Base-by-base conservation (phyloP, 306 rosid genomes). In the Quercus dentata region DNA sequence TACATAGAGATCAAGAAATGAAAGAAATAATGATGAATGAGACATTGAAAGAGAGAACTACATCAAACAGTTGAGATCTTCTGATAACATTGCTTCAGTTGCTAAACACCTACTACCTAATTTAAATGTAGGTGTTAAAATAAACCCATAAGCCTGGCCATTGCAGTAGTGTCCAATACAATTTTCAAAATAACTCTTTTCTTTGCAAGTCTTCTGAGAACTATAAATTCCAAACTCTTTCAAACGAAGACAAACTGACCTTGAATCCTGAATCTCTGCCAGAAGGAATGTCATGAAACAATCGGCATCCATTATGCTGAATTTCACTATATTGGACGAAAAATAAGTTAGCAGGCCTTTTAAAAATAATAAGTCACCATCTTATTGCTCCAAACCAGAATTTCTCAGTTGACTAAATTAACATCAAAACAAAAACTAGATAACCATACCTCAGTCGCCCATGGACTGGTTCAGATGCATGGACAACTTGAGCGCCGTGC, bases 401-500 rank as follows among this genome's bases (percentile, higher is more conserved):
- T 18, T 61, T 11, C 72, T 33, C 21, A 30, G 52, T 20, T 57
- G 38, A 69, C 51, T 67, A 70, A 56, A 75, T 55, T 57, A 65
- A 54, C 70, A 65, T 76, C 30, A 41, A 33, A 59, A 76, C 67
- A 69, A 64, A 74, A 74, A 69, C 73, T 31, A 79, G 54, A 49
- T 49, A 31, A 19, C 73, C 51, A 52, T 85, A 93, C 98, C 99
- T 95, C 79, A 95, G 79, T 72, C 97, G 97, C 28, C 99, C 99
- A 85, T 95, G 99, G 78, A 93, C 85, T 58, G 99, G 97, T 87
- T 95, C 98, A 62, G 93, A 28, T 85, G 99, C 99, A 57, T 85
- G 98, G 85, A 93, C 93, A 79, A 95, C 87, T 82, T 83, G 91
- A 85, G 97, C 98, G 44, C 99, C 99, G 75, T 95, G 94, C 74